Percentiles rank a stretch among this genome's conserved stretches.
Conservation (phyloP, 2,329 filamentous ascomycete genomes). For the Beauveria medogensis region DNA sequence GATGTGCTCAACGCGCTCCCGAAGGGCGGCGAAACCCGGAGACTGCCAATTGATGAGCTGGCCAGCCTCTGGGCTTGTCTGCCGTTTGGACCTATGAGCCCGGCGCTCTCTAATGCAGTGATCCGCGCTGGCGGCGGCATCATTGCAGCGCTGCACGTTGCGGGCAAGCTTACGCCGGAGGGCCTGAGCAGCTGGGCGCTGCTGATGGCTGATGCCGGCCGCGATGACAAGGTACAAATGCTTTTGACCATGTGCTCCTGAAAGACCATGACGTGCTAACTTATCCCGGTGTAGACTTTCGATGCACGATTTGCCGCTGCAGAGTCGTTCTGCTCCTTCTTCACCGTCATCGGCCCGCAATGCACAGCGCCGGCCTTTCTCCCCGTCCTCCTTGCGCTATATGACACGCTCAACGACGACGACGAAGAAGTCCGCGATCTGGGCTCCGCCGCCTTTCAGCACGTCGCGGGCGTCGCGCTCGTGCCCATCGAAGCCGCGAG, state of each 20-base stretch:
- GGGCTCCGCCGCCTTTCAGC: conserved; percentile 43
- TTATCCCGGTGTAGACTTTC: conserved; percentile 41
- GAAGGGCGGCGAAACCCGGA: conserved; percentile 15
- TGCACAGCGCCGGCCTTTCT: conserved; percentile 33
- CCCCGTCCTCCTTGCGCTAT: conserved; percentile 55
- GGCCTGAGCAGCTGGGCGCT: conserved; percentile 36
- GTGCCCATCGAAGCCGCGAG: conserved; percentile 40
- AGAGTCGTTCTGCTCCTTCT: conserved; percentile 46
- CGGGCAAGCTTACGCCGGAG: conserved; percentile 9
- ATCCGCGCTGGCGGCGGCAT: conserved; percentile 40
- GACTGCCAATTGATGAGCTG: conserved; percentile 28
- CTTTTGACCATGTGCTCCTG: not conserved
- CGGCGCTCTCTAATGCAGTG: conserved; percentile 41
- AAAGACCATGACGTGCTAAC: not conserved
- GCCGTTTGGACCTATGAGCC: conserved; percentile 32
- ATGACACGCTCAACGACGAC: conserved; percentile 77
- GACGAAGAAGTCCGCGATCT: conserved; percentile 77
- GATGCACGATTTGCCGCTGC: conserved; percentile 56
- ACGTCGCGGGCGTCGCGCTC: conserved; percentile 37
- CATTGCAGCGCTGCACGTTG: conserved; percentile 26
- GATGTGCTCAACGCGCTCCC: conserved; percentile 35
- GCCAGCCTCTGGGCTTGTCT: conserved; percentile 33
- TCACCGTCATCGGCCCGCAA: conserved; percentile 19
- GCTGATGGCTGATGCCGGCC: conserved; percentile 40
- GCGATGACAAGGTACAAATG: conserved; percentile 39